Evolutionary conservation across 179 eudicot genomes (phyloP).

Genomic region (Drosera spatulata): DNA sequence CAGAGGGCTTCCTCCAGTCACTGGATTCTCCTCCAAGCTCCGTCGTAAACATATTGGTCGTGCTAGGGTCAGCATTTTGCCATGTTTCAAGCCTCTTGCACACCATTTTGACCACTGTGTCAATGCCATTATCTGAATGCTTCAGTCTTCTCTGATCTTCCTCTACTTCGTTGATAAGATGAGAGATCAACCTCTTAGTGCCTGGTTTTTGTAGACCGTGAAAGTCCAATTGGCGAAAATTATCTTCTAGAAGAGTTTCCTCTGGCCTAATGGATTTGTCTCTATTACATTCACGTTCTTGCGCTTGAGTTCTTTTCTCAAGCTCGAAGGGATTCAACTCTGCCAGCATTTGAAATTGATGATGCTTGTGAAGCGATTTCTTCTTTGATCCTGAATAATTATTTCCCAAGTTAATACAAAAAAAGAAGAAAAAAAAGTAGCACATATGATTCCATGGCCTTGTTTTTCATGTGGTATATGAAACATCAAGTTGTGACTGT

Average conservation of each 20-base stretch:
- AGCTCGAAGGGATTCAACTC: constrained; percentile 47
- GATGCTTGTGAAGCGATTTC: constrained; percentile 53
- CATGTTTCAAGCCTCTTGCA: constrained; percentile 52
- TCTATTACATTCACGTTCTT: constrained; percentile 10
- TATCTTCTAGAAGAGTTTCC: not conserved
- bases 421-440: not conserved
- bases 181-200: constrained; percentile 48
- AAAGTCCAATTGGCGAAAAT: not conserved
- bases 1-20: constrained; percentile 39
- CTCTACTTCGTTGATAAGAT: constrained; percentile 44
- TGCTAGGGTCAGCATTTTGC: constrained; percentile 52
- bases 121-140: not conserved
- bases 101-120: constrained; percentile 19
- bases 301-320: constrained; percentile 19
- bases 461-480: too few species aligned
- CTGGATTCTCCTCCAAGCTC: constrained; percentile 39
- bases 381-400: constrained; percentile 49
- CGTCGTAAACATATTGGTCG: constrained; percentile 70
- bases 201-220: constrained; percentile 15
- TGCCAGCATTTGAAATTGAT: constrained; percentile 67
- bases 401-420: not conserved
- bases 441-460: too few species aligned
- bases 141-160: constrained; percentile 1
- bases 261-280: too few species aligned
- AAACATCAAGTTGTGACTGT: too few species aligned